phyloP scores from a whole-genome alignment of 768 basidiomycete species.

The Asterophora parasitica region DNA sequence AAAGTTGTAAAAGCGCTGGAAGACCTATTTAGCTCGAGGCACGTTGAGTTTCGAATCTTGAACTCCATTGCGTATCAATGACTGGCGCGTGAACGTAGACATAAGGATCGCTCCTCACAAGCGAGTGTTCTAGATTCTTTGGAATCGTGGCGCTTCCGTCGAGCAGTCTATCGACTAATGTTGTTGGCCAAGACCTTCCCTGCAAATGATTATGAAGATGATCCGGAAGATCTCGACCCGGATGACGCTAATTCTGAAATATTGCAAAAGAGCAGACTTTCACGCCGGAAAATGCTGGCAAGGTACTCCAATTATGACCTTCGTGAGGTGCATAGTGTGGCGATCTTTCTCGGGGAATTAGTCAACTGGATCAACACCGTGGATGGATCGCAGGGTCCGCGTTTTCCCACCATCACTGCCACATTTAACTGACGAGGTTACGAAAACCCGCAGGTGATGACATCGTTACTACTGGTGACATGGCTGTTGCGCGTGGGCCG shows the following conservation, averaged over 20 bases:
- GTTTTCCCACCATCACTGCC: not conserved
- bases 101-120: slow-evolving; percentile 31
- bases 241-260: slow-evolving; percentile 3
- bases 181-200: slow-evolving; percentile 12
- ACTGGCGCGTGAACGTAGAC: slow-evolving; percentile 17
- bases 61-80: not conserved
- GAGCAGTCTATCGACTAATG: slow-evolving; percentile 17
- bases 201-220: not conserved
- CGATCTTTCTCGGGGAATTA: slow-evolving; percentile 14
- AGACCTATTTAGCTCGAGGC: slow-evolving; percentile 37
- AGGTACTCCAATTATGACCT: slow-evolving; percentile 11
- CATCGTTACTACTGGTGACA: not conserved
- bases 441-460: not conserved
- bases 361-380: slow-evolving; percentile 5
- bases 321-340: slow-evolving; percentile 13
- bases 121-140: slow-evolving; percentile 23
- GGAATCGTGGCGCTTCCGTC: slow-evolving; percentile 27
- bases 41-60: slow-evolving; percentile 6
- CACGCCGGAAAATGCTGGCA: slow-evolving; percentile 9
- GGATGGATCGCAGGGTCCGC: slow-evolving; percentile 1
- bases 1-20: slow-evolving; percentile 25
- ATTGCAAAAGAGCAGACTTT: slow-evolving; percentile 1
- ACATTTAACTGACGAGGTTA: too few relatives aligned
- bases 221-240: not conserved
- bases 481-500: not conserved